A percentile compares a stretch with the other conserved stretches of the same genome.
phyloP scores from a whole-genome alignment of 192 early-diverging fungal genomes.

The Coemansia sp. region DNA sequence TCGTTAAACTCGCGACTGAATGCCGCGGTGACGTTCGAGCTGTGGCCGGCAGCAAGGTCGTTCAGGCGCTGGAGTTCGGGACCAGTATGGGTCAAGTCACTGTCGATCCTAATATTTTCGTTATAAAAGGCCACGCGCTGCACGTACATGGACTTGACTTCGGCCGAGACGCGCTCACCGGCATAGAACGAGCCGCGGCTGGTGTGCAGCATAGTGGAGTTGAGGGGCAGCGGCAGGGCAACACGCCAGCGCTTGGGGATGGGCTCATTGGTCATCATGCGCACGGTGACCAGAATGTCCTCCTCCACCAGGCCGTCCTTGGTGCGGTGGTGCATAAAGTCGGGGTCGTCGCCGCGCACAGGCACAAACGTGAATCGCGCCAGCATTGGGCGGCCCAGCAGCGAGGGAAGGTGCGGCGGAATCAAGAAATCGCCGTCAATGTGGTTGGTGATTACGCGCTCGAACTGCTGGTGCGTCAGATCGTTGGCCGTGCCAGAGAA shows the following conservation, averaged over 20 bases:
- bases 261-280: slow-evolving; percentile 42
- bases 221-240: slow-evolving; percentile 36
- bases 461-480: slow-evolving; percentile 44
- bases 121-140: slow-evolving; percentile 50
- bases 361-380: slow-evolving; percentile 49
- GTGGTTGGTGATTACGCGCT: slow-evolving; percentile 42
- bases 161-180: slow-evolving; percentile 39
- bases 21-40: slow-evolving; percentile 25
- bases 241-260: slow-evolving; percentile 49
- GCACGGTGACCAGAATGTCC: slow-evolving; percentile 44
- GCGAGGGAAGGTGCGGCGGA: slow-evolving; percentile 26
- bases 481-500: slow-evolving; percentile 41
- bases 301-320: slow-evolving; percentile 48
- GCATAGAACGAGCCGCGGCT: slow-evolving; percentile 47
- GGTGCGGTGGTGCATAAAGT: slow-evolving; percentile 46
- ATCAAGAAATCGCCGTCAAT: slow-evolving; percentile 52
- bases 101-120: slow-evolving; percentile 42
- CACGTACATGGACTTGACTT: slow-evolving; percentile 44
- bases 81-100: slow-evolving; percentile 26
- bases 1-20: slow-evolving; percentile 30
- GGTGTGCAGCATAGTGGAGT: slow-evolving; percentile 46
- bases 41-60: slow-evolving; percentile 48
- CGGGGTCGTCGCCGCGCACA: slow-evolving; percentile 37
- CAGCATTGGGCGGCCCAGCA: slow-evolving; percentile 37
- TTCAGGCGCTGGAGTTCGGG: slow-evolving; percentile 37